Conservation (phyloP, 352 stramenopile genomes). For the Phytopythium montanum region DNA sequence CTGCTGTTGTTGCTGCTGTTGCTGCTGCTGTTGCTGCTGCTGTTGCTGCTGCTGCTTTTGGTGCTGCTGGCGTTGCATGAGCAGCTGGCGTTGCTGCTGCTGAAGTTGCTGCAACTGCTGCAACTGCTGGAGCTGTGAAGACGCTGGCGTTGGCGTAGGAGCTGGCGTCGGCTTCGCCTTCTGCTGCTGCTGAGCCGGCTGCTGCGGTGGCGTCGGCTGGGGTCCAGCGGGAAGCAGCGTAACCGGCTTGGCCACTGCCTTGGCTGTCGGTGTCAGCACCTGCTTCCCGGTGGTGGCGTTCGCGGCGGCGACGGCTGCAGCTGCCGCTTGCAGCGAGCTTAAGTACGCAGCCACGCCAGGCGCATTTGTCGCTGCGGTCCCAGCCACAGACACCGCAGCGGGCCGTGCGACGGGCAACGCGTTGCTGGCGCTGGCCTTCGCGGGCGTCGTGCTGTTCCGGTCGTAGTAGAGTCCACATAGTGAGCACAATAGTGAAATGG, state of each 20-base stretch:
- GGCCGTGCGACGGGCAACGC: slow-evolving; percentile 23
- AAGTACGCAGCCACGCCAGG: slow-evolving; percentile 3
- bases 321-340: slow-evolving; percentile 5
- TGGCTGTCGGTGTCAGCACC: slow-evolving; percentile 5
- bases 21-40: neutral
- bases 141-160: slow-evolving; percentile 13
- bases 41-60: slow-evolving; percentile 1
- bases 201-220: slow-evolving; percentile 5
- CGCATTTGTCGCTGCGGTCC: neutral
- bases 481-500: neutral
- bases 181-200: slow-evolving; percentile 21
- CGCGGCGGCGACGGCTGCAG: neutral
- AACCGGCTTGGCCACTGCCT: slow-evolving; percentile 19
- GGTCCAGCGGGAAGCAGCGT: slow-evolving; percentile 9
- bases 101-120: slow-evolving; percentile 15
- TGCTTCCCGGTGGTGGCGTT: slow-evolving; percentile 10
- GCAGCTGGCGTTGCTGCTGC: neutral
- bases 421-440: slow-evolving; percentile 19
- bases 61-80: neutral
- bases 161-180: neutral
- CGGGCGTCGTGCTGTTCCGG: neutral
- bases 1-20: slow-evolving; percentile 4
- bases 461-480: neutral
- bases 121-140: slow-evolving; percentile 35
- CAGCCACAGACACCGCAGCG: neutral